These are phyloP conservation scores for Oldenlandia corymbosa DNA, from an alignment of 257 asterid species.

Conservation along the genomic window DNA sequence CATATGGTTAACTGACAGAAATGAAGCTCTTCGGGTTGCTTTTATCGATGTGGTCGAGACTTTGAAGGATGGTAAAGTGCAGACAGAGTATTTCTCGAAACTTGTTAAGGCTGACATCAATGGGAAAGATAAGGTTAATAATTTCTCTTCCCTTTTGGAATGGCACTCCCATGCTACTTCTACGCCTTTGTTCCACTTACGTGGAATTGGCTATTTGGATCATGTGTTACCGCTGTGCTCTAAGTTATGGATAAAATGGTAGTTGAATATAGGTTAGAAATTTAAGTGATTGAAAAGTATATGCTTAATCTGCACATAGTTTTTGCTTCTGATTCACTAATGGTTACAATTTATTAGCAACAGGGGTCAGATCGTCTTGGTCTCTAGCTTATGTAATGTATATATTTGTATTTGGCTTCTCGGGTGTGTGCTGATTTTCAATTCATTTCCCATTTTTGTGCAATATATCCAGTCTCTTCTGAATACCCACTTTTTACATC, in stretches of 20 bases:
- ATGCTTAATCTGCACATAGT: background rate
- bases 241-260: background rate
- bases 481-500: background rate
- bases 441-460: background rate
- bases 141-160: background rate
- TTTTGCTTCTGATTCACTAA: background rate
- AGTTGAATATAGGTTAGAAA: no score
- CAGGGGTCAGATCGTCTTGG: background rate
- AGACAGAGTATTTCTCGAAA: conserved; percentile 79
- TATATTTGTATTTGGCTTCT: background rate
- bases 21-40: conserved; percentile 99
- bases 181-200: background rate
- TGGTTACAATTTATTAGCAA: background rate
- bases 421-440: background rate
- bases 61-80: conserved; percentile 74
- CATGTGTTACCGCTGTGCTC: background rate
- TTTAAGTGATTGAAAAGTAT: no score
- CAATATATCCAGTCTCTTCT: background rate
- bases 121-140: conserved; percentile 82
- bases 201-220: no score
- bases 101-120: conserved; percentile 94
- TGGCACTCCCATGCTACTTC: background rate
- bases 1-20: conserved; percentile 31
- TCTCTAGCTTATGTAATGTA: background rate
- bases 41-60: conserved; percentile 92